Evolutionary conservation across 2,329 filamentous ascomycete species (phyloP).

Genomic region (Colletotrichum lentis): DNA sequence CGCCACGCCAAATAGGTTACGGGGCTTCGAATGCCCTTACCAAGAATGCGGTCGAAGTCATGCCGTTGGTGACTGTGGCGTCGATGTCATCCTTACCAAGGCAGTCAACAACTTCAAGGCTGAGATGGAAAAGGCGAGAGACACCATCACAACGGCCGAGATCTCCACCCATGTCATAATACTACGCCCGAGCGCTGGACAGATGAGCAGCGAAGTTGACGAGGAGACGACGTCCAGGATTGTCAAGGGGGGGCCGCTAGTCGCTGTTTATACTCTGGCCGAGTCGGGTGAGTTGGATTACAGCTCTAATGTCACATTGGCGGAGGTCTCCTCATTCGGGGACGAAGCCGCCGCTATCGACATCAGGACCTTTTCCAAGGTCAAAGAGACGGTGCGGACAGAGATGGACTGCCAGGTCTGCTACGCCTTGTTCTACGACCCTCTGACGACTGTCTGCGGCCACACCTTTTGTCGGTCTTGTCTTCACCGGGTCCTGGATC

Average conservation of each 20-base stretch:
- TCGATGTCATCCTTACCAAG: slow-evolving; percentile 80
- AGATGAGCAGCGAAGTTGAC: slow-evolving; percentile 47
- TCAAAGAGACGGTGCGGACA: slow-evolving; percentile 68
- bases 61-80: slow-evolving; percentile 76
- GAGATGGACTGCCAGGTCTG: slow-evolving; percentile 92
- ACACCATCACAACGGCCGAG: slow-evolving; percentile 46
- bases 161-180: slow-evolving; percentile 51
- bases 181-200: slow-evolving; percentile 25
- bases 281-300: slow-evolving; percentile 67
- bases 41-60: slow-evolving; percentile 73
- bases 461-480: slow-evolving; percentile 90
- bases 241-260: slow-evolving; percentile 65
- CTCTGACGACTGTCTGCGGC: slow-evolving; percentile 84
- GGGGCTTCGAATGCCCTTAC: slow-evolving; percentile 80
- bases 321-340: slow-evolving; percentile 41
- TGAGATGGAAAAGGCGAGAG: slow-evolving; percentile 56
- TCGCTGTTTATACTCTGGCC: slow-evolving; percentile 73
- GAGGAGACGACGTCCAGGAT: slow-evolving; percentile 47
- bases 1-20: slow-evolving; percentile 68
- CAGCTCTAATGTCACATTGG: slow-evolving; percentile 63
- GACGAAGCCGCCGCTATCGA: slow-evolving; percentile 44
- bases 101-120: slow-evolving; percentile 68
- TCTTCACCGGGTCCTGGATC: slow-evolving; percentile 77
- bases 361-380: slow-evolving; percentile 55
- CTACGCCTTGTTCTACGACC: slow-evolving; percentile 81